Evolutionary conservation across 352 stramenopile species (phyloP), one percentile per base, ranked within the genome.

Genomic region (Phytophthora lateralis): DNA sequence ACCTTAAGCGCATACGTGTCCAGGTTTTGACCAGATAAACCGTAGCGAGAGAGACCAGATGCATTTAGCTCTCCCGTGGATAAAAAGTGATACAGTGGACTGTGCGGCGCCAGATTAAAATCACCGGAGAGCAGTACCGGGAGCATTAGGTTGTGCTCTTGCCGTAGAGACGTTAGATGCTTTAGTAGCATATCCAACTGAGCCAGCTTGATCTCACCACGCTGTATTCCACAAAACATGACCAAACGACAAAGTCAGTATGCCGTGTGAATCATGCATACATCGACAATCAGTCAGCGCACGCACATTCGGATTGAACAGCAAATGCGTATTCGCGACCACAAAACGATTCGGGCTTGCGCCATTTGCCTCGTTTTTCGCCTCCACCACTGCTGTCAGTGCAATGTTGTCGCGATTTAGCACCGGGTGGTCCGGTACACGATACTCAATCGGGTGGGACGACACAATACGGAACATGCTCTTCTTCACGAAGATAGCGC

Each of bases 261-360:
- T 10, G 2, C 6, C 2, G 41, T 42, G 5, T 4, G 39, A 52
- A 27, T 20, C 30, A 56, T 44, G 20, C 9, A 48, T 6, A 55
- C 34, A 24, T 17, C 34, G 30, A 17, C 1, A 2, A 32, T 24
- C 11, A 11, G 29, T 3, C 44, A 53, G 41, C 10, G 42, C 38
- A 65, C 69, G 17, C 42, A 91, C 82, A 42, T 77, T 75, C 2
- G 82, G 82, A 32, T 91, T 91, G 61, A 91, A 91, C 12, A 91
- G 66, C 44, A 91, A 55, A 50, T 91, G 82, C 11, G 82, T 91
- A 39, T 78, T 89, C n/a, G 79, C 76, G 14, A 89, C 59, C 4
- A 89, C 34, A 27, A 89, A 84, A 10, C 66, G 80, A 37, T 66
- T 55, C 0, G 67, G 62, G 6, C 18, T 21, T 0, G 29, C 54